Evolutionary conservation across 2,329 filamentous ascomycete species (phyloP), one percentile per base, ranked within the genome.

Genomic region (Hymenoscyphus linearis): DNA sequence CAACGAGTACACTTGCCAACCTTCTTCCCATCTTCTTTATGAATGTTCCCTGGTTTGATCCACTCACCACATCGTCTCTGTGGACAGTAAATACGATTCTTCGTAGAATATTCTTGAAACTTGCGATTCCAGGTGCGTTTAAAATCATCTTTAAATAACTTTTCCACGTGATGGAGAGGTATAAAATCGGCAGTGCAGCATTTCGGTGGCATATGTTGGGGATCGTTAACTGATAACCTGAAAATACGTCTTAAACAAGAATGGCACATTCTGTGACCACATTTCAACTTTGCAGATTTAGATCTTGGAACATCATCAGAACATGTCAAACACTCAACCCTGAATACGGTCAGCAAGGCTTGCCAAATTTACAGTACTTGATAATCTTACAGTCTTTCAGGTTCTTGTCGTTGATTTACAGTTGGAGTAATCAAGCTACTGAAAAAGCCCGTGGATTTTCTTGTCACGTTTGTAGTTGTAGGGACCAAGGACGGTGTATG

Each of bases 71-170:
- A 96, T 52, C 82, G 81, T 58, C 81, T 80, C 1, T 80, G 80
- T 0, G 91, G 89, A 68, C 92, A 96, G 73, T 93, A 93, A 37
- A 93, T 80, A 52, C 89, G 85, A 71, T 90, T 90, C 57, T 82
- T 84, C 0, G 87, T 87, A 4, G 88, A 87, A 69, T 85, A 90
- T 72, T 96, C 90, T 67, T 86, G 80, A 70, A 87, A 95, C 70
- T 91, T 93, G 61, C 82, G 82, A 72, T 95, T 93, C 90, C 91
- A 96, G 1, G 79, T 79, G 66, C 80, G 84, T 76, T 95, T 93
- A 79, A 95, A 93, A 58, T 82, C 79, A 61, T 80, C 72, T 69
- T 90, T 84, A 70, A 96, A 92, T 7, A 95, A 78, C 26, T 81
- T 81, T 13, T 93, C 89, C 31, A 93, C 91, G 71, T 91, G 85